A percentile compares a stretch with the other conserved stretches of the same genome.
Conservation (phyloP, 2,329 filamentous ascomycete genomes). For the Aspergillus felis region DNA sequence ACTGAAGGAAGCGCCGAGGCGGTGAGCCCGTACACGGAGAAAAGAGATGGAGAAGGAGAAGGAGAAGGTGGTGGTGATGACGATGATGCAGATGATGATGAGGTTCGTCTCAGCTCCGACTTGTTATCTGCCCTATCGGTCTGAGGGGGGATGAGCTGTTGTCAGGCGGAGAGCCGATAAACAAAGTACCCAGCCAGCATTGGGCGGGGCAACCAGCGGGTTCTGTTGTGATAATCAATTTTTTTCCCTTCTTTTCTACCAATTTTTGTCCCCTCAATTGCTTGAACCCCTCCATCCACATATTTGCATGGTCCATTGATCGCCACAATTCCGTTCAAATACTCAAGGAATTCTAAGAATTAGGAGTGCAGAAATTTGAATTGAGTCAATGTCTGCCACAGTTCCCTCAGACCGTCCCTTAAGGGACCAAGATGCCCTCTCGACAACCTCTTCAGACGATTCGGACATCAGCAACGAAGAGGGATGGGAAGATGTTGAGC, state of each 20-base stretch:
- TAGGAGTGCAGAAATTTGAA: not conserved
- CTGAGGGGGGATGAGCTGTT: constrained; percentile 5
- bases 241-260: constrained; percentile 5
- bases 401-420: constrained; percentile 16
- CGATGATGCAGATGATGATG: not conserved
- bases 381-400: constrained; percentile 27
- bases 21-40: not conserved
- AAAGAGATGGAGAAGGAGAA: not conserved
- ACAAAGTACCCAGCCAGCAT: constrained; percentile 13
- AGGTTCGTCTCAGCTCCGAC: not conserved
- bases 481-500: constrained; percentile 58
- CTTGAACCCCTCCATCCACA: not conserved
- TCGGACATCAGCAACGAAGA: constrained; percentile 50
- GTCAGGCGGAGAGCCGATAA: constrained; percentile 14
- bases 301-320: not conserved
- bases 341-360: not conserved
- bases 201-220: constrained; percentile 16
- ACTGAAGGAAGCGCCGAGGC: not conserved
- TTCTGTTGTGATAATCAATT: not conserved
- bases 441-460: constrained; percentile 33
- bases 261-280: not conserved
- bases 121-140: constrained; percentile 5
- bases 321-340: not conserved
- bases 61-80: not conserved
- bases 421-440: constrained; percentile 23